A percentile compares a stretch with the other conserved stretches of the same genome.
These are phyloP conservation scores for Spergularia bocconei DNA, from an alignment of 148 eudicot species.

Conservation along the genomic window DNA sequence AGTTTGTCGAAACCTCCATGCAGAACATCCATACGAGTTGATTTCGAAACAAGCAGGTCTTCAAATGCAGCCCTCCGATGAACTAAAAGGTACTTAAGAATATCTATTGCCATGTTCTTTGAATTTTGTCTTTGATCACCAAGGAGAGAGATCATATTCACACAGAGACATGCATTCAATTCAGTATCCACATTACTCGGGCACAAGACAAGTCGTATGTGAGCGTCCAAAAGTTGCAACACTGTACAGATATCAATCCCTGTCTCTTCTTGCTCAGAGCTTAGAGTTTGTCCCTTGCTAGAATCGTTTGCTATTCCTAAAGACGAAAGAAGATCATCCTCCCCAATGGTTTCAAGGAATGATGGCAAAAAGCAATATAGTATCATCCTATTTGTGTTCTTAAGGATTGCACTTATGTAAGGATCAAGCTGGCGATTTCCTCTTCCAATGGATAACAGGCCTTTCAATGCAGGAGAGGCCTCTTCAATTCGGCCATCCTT, in stretches of 20 bases:
- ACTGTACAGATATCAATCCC: slow-evolving; percentile 72
- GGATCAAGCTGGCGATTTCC: slow-evolving; percentile 91
- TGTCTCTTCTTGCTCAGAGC: slow-evolving; percentile 46
- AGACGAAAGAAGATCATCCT: slow-evolving; percentile 64
- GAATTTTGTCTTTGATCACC: slow-evolving; percentile 61
- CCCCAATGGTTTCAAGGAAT: slow-evolving; percentile 74
- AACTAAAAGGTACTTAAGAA: slow-evolving; percentile 82
- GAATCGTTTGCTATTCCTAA: slow-evolving; percentile 57
- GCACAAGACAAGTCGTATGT: slow-evolving; percentile 81
- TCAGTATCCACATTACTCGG: slow-evolving; percentile 90
- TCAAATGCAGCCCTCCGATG: slow-evolving; percentile 90
- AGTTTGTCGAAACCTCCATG: slow-evolving; percentile 95
- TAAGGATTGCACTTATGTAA: slow-evolving; percentile 74
- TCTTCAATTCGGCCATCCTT: slow-evolving; percentile 93
- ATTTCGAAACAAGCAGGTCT: slow-evolving; percentile 85
- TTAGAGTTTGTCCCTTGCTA: slow-evolving; percentile 34
- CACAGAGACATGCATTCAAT: slow-evolving; percentile 84
- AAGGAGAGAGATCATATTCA: slow-evolving; percentile 82
- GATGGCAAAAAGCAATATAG: slow-evolving; percentile 86
- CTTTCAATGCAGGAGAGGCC: slow-evolving; percentile 68
- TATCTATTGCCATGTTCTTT: slow-evolving; percentile 68
- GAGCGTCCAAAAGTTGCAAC: slow-evolving; percentile 87
- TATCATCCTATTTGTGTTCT: slow-evolving; percentile 83
- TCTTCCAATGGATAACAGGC: slow-evolving; percentile 78
- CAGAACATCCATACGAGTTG: slow-evolving; percentile 67